Percentiles rank a stretch among this genome's conserved stretches.
Evolutionary conservation across 2,329 filamentous ascomycete species (phyloP).

Genomic region (Cytospora schulzeri): DNA sequence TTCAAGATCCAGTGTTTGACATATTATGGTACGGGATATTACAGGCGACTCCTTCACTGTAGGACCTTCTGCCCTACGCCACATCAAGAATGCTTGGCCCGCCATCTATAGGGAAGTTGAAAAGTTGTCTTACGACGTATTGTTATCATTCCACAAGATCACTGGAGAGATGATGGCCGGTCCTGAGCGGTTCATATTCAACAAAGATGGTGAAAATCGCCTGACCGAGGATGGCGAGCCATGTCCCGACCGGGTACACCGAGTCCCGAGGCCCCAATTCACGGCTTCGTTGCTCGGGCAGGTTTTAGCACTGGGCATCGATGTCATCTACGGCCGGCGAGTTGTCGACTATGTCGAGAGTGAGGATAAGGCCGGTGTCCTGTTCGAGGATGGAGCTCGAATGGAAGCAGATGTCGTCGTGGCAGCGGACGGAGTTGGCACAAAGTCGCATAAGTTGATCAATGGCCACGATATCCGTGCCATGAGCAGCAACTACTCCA

Average conservation of each 20-base stretch:
- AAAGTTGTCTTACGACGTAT: conserved; percentile 26
- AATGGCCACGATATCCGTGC: conserved; percentile 30
- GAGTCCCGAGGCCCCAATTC: conserved; percentile 29
- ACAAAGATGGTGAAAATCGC: background rate
- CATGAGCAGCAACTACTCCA: conserved; percentile 32
- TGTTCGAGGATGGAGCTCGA: conserved; percentile 27
- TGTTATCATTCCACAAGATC: conserved; percentile 31
- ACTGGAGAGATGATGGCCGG: conserved; percentile 30
- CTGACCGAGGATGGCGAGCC: conserved; percentile 13
- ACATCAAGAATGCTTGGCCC: conserved; percentile 30
- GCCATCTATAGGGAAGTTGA: conserved; percentile 8
- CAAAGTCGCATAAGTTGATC: conserved; percentile 32
- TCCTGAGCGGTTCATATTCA: conserved; percentile 27
- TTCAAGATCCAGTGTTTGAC: background rate
- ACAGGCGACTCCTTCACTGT: conserved; percentile 34
- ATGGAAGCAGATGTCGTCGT: conserved; percentile 36
- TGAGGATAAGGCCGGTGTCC: conserved; percentile 3
- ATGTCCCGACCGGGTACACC: background rate
- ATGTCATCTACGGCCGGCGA: conserved; percentile 29
- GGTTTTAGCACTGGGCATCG: conserved; percentile 28
- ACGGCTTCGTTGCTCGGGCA: conserved; percentile 30
- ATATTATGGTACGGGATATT: background rate
- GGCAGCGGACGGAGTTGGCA: conserved; percentile 38
- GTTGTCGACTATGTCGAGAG: conserved; percentile 28
- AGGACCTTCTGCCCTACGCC: conserved; percentile 26